phyloP scores from a whole-genome alignment of 2,329 filamentous ascomycete species.

The Ceratocystis smalleyi region DNA sequence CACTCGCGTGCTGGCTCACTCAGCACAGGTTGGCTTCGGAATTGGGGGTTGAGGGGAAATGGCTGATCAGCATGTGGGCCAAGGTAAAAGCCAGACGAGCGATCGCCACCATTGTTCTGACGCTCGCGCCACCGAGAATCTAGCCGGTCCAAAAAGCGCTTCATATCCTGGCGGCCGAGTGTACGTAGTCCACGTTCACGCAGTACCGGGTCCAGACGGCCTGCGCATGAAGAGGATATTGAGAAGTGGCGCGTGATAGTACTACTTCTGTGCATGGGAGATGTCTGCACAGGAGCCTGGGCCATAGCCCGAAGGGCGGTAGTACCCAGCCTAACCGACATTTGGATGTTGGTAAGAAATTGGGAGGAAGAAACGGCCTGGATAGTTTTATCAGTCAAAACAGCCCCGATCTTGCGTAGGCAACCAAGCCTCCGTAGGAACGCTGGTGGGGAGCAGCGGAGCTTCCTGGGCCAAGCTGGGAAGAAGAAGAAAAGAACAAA shows the following conservation, averaged over 20 bases:
- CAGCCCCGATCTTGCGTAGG: not conserved
- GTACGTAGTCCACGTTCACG: slow-evolving; percentile 13
- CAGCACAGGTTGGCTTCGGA: slow-evolving; percentile 56
- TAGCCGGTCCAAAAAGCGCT: slow-evolving; percentile 16
- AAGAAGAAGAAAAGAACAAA: slow-evolving; percentile 9
- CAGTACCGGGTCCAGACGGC: slow-evolving; percentile 13
- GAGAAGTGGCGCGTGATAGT: not conserved
- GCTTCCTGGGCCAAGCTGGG: slow-evolving; percentile 18
- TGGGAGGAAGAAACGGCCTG: not conserved
- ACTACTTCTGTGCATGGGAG: not conserved
- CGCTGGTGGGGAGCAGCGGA: slow-evolving; percentile 15
- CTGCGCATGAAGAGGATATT: not conserved
- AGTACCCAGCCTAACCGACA: not conserved
- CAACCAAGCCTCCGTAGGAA: not conserved
- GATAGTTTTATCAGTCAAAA: not conserved
- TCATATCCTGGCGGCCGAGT: slow-evolving; percentile 16
- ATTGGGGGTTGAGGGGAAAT: slow-evolving; percentile 60
- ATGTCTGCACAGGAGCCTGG: not conserved
- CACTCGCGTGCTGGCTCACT: slow-evolving; percentile 56
- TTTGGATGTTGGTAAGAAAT: not conserved
- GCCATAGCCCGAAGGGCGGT: not conserved
- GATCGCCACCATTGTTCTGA: slow-evolving; percentile 13
- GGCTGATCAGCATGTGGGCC: slow-evolving; percentile 33
- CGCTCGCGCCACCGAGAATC: slow-evolving; percentile 17
- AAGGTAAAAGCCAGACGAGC: slow-evolving; percentile 26